These are phyloP conservation scores for Alternaria sp. DNA, from an alignment of 2,329 filamentous ascomycete species.

Conservation along the genomic window DNA sequence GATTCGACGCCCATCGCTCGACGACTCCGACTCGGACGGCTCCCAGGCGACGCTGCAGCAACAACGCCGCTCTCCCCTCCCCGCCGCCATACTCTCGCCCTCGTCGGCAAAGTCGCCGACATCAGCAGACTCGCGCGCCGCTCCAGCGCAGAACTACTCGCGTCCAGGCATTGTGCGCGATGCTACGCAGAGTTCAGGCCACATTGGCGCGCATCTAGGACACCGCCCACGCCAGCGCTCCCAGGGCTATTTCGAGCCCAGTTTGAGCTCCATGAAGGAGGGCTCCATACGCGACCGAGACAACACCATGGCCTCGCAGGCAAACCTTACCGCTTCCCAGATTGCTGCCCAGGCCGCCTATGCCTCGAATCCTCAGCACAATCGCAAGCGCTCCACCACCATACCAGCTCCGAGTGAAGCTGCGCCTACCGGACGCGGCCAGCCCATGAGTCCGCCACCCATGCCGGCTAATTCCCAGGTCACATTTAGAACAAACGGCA, in stretches of 20 bases:
- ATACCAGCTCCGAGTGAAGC: conserved; percentile 65
- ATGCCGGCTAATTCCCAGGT: conserved; percentile 49
- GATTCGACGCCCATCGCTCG: conserved; percentile 37
- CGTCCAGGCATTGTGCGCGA: conserved; percentile 51
- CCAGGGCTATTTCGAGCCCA: conserved; percentile 80
- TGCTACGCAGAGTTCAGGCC: conserved; percentile 38
- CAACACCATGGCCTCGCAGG: conserved; percentile 54
- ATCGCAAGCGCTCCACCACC: conserved; percentile 77
- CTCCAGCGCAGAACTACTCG: conserved; percentile 48
- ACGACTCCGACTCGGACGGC: conserved; percentile 52
- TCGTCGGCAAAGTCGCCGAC: conserved; percentile 26
- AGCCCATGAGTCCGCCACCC: conserved; percentile 67
- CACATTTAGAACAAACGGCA: conserved; percentile 53
- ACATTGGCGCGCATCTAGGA: conserved; percentile 51
- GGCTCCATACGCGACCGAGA: conserved; percentile 58
- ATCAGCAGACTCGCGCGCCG: conserved; percentile 29
- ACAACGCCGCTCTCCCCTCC: conserved; percentile 50
- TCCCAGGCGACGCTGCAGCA: conserved; percentile 51
- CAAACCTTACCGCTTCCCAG: conserved; percentile 70
- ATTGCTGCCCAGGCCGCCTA: conserved; percentile 83
- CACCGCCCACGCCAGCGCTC: conserved; percentile 74
- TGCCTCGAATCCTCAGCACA: conserved; percentile 66
- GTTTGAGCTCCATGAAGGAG: conserved; percentile 66
- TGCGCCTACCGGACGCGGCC: conserved; percentile 34
- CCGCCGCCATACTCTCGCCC: conserved; percentile 31